Percentiles rank a stretch among this genome's conserved stretches.
phyloP scores from a whole-genome alignment of 208 protist species.

The Borovskyia barvae region DNA sequence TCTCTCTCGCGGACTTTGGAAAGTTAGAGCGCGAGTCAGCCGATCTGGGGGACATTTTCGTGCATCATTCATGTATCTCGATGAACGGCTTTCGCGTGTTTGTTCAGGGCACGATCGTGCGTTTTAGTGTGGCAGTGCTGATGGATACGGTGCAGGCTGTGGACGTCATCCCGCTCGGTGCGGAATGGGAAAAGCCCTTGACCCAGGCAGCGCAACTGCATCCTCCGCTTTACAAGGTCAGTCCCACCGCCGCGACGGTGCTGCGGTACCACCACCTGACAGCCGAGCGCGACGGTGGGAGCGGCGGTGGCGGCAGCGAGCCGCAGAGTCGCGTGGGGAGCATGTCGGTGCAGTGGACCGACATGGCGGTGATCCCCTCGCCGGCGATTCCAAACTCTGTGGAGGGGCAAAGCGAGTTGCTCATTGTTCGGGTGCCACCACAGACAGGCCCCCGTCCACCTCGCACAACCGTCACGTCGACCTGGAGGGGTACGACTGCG shows the following conservation, averaged over 20 bases:
- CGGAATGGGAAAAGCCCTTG: constrained; percentile 9
- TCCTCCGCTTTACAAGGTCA: constrained; percentile 26
- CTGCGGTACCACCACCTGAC: constrained; percentile 18
- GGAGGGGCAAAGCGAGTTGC: constrained; percentile 26
- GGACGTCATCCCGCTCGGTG: constrained; percentile 35
- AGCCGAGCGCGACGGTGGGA: background rate
- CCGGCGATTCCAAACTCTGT: constrained; percentile 34
- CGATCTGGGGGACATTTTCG: constrained; percentile 55
- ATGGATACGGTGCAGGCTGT: constrained; percentile 64
- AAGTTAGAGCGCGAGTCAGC: constrained; percentile 29
- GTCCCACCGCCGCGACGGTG: constrained; percentile 17
- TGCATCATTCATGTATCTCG: constrained; percentile 58
- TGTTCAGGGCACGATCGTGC: constrained; percentile 36
- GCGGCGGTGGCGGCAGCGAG: background rate
- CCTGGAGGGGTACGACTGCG: background rate
- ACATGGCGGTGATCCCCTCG: constrained; percentile 30
- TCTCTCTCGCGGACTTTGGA: background rate
- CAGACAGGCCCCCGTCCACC: background rate
- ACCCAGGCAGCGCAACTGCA: background rate
- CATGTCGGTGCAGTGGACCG: constrained; percentile 18
- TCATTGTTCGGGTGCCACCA: constrained; percentile 10
- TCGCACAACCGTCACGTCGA: background rate
- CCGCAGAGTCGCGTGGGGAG: constrained; percentile 12
- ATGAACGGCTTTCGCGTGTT: constrained; percentile 58
- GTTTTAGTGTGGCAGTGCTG: constrained; percentile 46